Percentiles rank a stretch among this genome's conserved stretches.
phyloP scores from a whole-genome alignment of 768 basidiomycete species.

The Cystobasidium tubakii region DNA sequence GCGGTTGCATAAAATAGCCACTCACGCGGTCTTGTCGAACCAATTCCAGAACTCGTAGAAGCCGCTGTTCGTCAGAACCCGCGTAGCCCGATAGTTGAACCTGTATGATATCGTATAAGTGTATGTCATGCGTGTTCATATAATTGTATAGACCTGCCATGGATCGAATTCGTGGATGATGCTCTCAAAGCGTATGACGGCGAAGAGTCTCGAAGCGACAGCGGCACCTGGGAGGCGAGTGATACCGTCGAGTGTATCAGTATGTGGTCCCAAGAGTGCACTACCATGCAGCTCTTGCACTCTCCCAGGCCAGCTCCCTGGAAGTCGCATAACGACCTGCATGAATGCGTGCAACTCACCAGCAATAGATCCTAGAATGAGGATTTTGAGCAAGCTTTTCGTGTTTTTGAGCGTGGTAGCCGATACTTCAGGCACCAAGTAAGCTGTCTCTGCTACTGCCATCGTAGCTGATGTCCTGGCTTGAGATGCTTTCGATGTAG shows the following conservation, averaged over 20 bases:
- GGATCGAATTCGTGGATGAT: constrained; percentile 47
- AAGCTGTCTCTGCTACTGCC: constrained; percentile 27
- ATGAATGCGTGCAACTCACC: constrained; percentile 55
- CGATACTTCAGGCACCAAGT: constrained; percentile 5
- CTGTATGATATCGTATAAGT: constrained; percentile 66
- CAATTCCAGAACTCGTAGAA: constrained; percentile 99
- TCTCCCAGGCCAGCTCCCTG: no score
- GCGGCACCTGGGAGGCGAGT: constrained; percentile 48
- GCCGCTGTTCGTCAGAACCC: constrained; percentile 79
- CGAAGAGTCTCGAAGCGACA: constrained; percentile 90
- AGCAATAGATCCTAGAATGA: constrained; percentile 83
- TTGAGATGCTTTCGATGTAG: neutral
- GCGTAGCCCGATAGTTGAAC: constrained; percentile 98
- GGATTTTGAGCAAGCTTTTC: constrained; percentile 72
- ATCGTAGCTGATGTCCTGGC: neutral
- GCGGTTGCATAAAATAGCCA: constrained; percentile 46
- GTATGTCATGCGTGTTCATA: constrained; percentile 35
- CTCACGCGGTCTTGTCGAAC: constrained; percentile 96
- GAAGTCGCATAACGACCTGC: neutral
- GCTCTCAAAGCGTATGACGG: constrained; percentile 96
- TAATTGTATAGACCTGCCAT: neutral
- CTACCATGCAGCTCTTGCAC: no score
- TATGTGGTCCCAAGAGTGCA: no score
- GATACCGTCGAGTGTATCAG: neutral
- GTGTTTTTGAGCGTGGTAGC: constrained; percentile 24